Base-by-base conservation (phyloP, 2,329 filamentous ascomycete species). In the Drechslerella dactyloides region DNA sequence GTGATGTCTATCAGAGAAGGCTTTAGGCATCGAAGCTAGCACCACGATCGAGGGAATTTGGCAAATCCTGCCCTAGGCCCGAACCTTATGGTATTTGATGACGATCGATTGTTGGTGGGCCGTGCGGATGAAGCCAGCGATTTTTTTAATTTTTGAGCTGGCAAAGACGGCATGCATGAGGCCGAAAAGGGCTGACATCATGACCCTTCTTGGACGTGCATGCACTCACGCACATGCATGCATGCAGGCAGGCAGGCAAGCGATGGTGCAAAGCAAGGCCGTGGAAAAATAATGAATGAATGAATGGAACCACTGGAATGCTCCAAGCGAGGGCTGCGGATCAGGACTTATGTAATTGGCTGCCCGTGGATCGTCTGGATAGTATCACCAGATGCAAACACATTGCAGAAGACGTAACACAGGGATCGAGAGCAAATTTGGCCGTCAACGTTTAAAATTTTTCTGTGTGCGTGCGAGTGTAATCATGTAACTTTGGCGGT, bases 131-230 rank as follows among this genome's bases (percentile, higher is more conserved):
- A 48, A 17, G 17, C 44, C 44, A 48, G 44, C 44, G 11, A 21
- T 10, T 21, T 48, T 23, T 13, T 8, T 17, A 23, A 21, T 10
- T 21, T 48, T 23, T 13, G 11, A 6, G 13, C 2, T 6, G 44
- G 44, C 15, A 19, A 23, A 6, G 44, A 19, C 19, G 44, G 15
- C 15, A 48, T 48, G 44, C 44, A 48, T 10, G 2, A 21, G 15
- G 44, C 44, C 44, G 51, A 35, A 57, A 35, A 48, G 48, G 64
- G 66, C 59, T 70, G 66, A 70, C 66, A 70, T 70, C 66, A 70
- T 60, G 46, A 53, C 21, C 53, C 21, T 57, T 30, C 24, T 53
- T 53, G 50, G 50, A 24, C 11, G 15, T 19, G 4, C n/a, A 6
- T 15, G 4, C 4, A 15, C 13, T 1, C 19, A 19, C 11, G 44